phyloP scores from a whole-genome alignment of 2,329 filamentous ascomycete species.

The Ophiostoma novo-ulmi region DNA sequence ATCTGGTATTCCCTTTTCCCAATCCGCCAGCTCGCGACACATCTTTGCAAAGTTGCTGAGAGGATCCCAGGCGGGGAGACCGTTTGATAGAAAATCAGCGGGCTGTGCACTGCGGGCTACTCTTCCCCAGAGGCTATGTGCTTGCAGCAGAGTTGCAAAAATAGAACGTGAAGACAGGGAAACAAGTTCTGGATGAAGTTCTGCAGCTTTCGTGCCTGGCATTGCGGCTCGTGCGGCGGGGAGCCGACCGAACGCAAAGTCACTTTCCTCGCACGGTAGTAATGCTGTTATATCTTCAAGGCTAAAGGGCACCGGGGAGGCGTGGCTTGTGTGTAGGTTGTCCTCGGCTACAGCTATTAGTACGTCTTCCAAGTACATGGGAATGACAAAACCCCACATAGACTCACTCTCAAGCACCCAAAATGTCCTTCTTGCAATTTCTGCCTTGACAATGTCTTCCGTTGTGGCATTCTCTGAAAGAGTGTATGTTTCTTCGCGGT shows the following conservation, averaged over 20 bases:
- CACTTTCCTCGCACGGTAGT: conserved; percentile 35
- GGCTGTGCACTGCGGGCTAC: conserved; percentile 32
- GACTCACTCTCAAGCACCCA: conserved; percentile 34
- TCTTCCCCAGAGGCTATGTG: conserved; percentile 36
- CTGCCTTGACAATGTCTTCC: conserved; percentile 33
- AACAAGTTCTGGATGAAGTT: conserved; percentile 29
- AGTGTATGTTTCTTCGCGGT: conserved; percentile 50
- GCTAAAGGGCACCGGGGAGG: conserved; percentile 33
- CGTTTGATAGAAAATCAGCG: conserved; percentile 21
- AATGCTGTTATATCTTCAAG: conserved; percentile 35
- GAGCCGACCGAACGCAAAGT: conserved; percentile 35
- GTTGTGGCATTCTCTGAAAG: conserved; percentile 26
- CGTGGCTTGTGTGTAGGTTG: conserved; percentile 35
- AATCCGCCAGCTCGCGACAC: conserved; percentile 29
- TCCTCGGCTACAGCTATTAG: conserved; percentile 28
- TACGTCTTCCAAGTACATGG: neutral
- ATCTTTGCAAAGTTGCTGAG: conserved; percentile 24
- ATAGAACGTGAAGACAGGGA: conserved; percentile 31
- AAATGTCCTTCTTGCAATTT: conserved; percentile 35
- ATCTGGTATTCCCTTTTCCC: conserved; percentile 31
- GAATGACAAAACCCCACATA: neutral
- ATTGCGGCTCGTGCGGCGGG: conserved; percentile 34
- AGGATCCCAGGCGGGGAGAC: conserved; percentile 27
- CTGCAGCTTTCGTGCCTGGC: conserved; percentile 32
- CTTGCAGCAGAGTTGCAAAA: conserved; percentile 35